These are phyloP conservation scores for Venturia nashicola DNA, from an alignment of 2,329 filamentous ascomycete species.

Conservation along the genomic window DNA sequence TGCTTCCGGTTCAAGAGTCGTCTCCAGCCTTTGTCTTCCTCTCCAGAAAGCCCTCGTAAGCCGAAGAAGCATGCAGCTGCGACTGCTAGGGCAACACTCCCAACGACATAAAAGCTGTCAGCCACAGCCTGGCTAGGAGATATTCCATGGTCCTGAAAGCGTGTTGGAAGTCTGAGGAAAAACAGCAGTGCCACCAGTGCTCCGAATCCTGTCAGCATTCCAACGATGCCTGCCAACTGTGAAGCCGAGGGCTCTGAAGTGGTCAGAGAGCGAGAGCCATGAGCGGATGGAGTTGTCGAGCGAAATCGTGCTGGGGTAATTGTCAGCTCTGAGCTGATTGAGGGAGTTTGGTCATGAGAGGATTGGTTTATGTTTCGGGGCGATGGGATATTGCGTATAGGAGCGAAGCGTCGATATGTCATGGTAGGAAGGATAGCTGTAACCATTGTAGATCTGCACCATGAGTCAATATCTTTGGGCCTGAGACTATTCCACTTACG, in stretches of 20 bases:
- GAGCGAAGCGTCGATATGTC: conserved; percentile 24
- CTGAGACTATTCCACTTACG: conserved; percentile 32
- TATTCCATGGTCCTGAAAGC: conserved; percentile 61
- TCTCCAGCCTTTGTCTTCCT: conserved; percentile 63
- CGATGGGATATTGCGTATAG: conserved; percentile 16
- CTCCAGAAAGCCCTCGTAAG: conserved; percentile 53
- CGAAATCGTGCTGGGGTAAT: conserved; percentile 51
- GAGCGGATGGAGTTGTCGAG: conserved; percentile 17
- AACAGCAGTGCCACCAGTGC: conserved; percentile 70
- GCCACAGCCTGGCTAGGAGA: conserved; percentile 64
- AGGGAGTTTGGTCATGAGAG: conserved; percentile 50
- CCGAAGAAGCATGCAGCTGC: conserved; percentile 69
- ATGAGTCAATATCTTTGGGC: neutral
- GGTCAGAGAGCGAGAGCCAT: conserved; percentile 10
- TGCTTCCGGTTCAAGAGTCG: conserved; percentile 16
- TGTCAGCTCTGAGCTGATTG: conserved; percentile 61
- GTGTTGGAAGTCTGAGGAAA: conserved; percentile 78
- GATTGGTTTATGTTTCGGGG: conserved; percentile 23
- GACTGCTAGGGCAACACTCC: conserved; percentile 56
- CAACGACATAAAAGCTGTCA: conserved; percentile 81
- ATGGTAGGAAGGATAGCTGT: conserved; percentile 79
- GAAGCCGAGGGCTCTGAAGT: conserved; percentile 33
- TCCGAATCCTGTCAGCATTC: conserved; percentile 83
- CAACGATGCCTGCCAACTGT: conserved; percentile 75
- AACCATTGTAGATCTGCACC: conserved; percentile 71